Evolutionary conservation across 495 filamentous ascomycete species (phyloP).

Genomic region (Daldinia grandis): DNA sequence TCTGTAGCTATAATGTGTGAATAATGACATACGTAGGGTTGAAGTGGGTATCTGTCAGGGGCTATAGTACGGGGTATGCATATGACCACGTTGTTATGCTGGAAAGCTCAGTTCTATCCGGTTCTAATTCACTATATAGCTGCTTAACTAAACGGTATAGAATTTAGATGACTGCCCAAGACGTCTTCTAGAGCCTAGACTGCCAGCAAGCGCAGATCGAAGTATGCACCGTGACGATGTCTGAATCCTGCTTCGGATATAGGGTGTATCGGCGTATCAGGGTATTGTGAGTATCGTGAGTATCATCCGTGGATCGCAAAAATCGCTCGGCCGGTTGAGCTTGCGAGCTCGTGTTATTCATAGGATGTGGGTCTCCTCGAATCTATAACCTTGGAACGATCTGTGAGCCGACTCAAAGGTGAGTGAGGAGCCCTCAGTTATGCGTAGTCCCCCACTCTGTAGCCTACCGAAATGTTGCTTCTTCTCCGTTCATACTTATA

Average conservation of each 20-base stretch:
- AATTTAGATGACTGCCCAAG: not conserved
- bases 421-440: slow-evolving; percentile 12
- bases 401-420: slow-evolving; percentile 8
- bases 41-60: slow-evolving; percentile 6
- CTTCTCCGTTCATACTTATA: slow-evolving; percentile 11
- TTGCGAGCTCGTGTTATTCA: slow-evolving; percentile 4
- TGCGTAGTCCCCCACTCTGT: slow-evolving; percentile 21
- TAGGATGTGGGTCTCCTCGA: slow-evolving; percentile 3
- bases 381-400: slow-evolving; percentile 10
- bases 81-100: slow-evolving; percentile 17
- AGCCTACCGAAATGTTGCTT: not conserved
- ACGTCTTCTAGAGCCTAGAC: not conserved
- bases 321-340: slow-evolving; percentile 15
- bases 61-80: slow-evolving; percentile 19
- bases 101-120: not conserved
- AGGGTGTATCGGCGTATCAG: slow-evolving; percentile 1
- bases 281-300: not conserved
- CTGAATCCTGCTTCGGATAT: not conserved
- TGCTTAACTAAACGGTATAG: not conserved
- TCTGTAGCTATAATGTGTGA: slow-evolving; percentile 6
- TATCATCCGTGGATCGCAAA: slow-evolving; percentile 5
- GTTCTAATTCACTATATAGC: not conserved
- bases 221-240: slow-evolving; percentile 14
- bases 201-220: not conserved
- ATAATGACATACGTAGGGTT: slow-evolving; percentile 11